Base-by-base conservation (phyloP, 129 eudicot species). In the Smallanthus sonchifolius region DNA sequence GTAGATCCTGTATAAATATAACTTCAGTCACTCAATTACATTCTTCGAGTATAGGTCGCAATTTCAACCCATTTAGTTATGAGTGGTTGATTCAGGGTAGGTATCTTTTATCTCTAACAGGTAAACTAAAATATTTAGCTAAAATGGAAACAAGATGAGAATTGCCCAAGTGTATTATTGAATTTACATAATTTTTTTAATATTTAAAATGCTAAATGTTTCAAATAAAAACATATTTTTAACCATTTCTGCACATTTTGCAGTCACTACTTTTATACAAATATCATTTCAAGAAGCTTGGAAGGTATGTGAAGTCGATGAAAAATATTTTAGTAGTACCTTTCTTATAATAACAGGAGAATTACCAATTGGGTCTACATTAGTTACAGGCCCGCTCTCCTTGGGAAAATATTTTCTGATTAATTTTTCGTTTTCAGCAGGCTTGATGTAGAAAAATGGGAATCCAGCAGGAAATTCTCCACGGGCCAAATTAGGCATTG, bases 351-450 rank as follows among this genome's bases (percentile, higher is more conserved):
- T 88, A 69, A 85, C 94, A 63, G 94, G 94, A 67, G 94, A 88
- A 75, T 88, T 88, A 59, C 94, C 94, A 77, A 88, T 88, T 11
- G 94, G 94, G 63, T 88, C 94, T 42, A 88, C 66, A 57, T 88
- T 88, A 42, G 79, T 85, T 62, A 88, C 83, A 40, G 94, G 90
- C 34, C 94, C 94, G 38, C 78, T 67, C 36, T 83, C 94, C 56
- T 47, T 45, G 1, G 94, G 94, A 80, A 65, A 88, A 74, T 70
- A 88, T 68, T 83, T 88, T 76, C 94, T 80, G 10, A 88, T 48
- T 36, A 88, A 62, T 16, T 85, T 88, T 71, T 88, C 88, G 32
- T 88, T 75, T 30, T 88, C 86, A 0, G 77, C 75, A 59, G 94
- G 94, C 79, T 88, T 85, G 72, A 88, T 88, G 80, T 88, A 88